A percentile compares a stretch with the other conserved stretches of the same genome.
phyloP scores from a whole-genome alignment of 768 basidiomycete genomes.

The Tylopilus felleus region DNA sequence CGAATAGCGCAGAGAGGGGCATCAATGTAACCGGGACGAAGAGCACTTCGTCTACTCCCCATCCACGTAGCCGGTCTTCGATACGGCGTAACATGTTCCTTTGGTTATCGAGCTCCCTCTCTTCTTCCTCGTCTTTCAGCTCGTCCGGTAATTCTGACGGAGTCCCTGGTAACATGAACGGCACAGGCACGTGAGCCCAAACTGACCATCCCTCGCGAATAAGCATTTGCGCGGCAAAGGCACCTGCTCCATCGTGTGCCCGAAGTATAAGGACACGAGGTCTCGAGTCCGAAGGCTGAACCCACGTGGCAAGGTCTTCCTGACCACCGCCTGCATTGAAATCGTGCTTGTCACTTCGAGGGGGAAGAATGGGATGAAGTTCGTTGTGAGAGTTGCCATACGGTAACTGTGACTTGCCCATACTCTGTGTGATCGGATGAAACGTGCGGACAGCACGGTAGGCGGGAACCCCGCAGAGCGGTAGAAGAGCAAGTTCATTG shows the following conservation, averaged over 20 bases:
- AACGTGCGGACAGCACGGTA: slow-evolving; percentile 78
- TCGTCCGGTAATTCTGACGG: slow-evolving; percentile 37
- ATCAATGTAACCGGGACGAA: slow-evolving; percentile 42
- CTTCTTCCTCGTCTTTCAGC: slow-evolving; percentile 29
- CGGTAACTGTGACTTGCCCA: slow-evolving; percentile 23
- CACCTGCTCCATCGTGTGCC: slow-evolving; percentile 73
- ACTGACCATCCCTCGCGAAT: slow-evolving; percentile 67
- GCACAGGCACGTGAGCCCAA: slow-evolving; percentile 59
- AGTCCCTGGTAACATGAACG: slow-evolving; percentile 31
- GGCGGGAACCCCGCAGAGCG: slow-evolving; percentile 76
- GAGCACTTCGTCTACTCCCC: slow-evolving; percentile 78
- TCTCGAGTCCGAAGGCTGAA: slow-evolving; percentile 16
- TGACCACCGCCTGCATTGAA: slow-evolving; percentile 26
- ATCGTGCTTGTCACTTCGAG: slow-evolving; percentile 23
- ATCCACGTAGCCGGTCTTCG: slow-evolving; percentile 54
- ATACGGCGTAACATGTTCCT: slow-evolving; percentile 42
- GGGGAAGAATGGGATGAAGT: slow-evolving; percentile 25
- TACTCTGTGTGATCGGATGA: slow-evolving; percentile 32
- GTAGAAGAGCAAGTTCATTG: slow-evolving; percentile 77
- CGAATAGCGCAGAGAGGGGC: slow-evolving; percentile 23
- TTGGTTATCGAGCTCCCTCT: slow-evolving; percentile 38
- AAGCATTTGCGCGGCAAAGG: slow-evolving; percentile 77
- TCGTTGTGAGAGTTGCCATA: slow-evolving; percentile 27
- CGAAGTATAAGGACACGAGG: slow-evolving; percentile 61
- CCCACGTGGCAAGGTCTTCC: slow-evolving; percentile 9